phyloP scores from a whole-genome alignment of 2,329 filamentous ascomycete genomes.

The Beauveria brongniartii region DNA sequence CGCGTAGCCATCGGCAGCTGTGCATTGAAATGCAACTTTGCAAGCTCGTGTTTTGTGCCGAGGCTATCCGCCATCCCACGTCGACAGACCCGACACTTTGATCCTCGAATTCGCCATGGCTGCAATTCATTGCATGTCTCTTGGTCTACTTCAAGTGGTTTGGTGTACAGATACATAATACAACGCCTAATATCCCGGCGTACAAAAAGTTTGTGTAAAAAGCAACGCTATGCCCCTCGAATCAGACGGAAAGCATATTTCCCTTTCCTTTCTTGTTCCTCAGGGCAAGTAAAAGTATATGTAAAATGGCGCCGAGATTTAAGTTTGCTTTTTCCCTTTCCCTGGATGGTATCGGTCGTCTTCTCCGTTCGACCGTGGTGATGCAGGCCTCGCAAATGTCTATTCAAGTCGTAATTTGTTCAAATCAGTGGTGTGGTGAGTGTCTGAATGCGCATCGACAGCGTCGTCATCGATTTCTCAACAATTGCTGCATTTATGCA shows the following conservation, averaged over 20 bases:
- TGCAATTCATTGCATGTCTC: not conserved
- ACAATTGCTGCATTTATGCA: conserved; percentile 18
- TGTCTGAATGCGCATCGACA: not conserved
- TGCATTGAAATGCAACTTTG: too few relatives aligned
- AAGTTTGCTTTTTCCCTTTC: not conserved
- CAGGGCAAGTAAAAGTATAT: conserved; percentile 5
- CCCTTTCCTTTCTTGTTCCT: not conserved
- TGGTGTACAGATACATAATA: conserved; percentile 10
- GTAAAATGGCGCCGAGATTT: conserved; percentile 1
- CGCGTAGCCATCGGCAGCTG: too few relatives aligned
- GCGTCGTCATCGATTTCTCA: not conserved
- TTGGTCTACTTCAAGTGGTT: conserved; percentile 8
- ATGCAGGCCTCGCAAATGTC: not conserved
- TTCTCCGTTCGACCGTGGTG: not conserved
- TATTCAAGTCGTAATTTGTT: conserved; percentile 10
- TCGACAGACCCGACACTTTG: too few relatives aligned
- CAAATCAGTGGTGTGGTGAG: conserved; percentile 10
- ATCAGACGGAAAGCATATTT: not conserved
- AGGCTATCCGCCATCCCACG: too few relatives aligned
- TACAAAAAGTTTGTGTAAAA: conserved; percentile 7
- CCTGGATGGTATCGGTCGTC: not conserved
- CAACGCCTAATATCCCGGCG: conserved; percentile 9
- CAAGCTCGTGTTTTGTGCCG: too few relatives aligned
- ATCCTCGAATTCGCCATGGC: not conserved
- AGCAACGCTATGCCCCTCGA: conserved; percentile 10